Conservation (phyloP, 2,329 filamentous ascomycete genomes). For the Penicillium hordei region DNA sequence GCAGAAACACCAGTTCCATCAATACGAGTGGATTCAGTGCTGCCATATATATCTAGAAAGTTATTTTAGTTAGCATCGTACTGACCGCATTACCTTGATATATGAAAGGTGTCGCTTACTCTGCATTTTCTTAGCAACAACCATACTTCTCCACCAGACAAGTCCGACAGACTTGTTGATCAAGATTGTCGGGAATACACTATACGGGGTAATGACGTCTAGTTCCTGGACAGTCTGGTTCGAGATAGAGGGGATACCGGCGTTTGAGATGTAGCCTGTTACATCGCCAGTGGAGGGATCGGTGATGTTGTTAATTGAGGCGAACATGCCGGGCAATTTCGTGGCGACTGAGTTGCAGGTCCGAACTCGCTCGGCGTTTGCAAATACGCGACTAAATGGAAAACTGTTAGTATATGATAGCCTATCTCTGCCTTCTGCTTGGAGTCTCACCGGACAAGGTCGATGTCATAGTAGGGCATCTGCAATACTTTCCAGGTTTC, state of each 20-base stretch:
- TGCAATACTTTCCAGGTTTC: conserved; percentile 48
- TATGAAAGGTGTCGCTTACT: conserved; percentile 28
- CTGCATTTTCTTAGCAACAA: conserved; percentile 47
- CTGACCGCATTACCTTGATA: neutral
- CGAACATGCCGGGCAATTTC: conserved; percentile 43
- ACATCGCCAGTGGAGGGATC: conserved; percentile 39
- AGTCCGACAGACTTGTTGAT: conserved; percentile 42
- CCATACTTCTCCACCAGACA: conserved; percentile 49
- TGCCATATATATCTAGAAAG: conserved; percentile 37
- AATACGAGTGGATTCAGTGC: conserved; percentile 43
- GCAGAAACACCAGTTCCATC: conserved; percentile 44
- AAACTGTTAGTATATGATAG: neutral
- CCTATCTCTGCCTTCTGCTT: neutral
- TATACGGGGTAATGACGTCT: conserved; percentile 46
- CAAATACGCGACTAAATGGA: conserved; percentile 35
- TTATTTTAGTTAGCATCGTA: neutral
- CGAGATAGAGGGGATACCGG: conserved; percentile 44
- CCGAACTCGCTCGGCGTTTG: conserved; percentile 44
- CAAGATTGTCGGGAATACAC: conserved; percentile 41
- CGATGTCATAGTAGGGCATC: conserved; percentile 46
- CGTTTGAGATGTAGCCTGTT: conserved; percentile 44
- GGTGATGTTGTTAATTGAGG: conserved; percentile 47
- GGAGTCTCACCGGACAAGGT: conserved; percentile 37
- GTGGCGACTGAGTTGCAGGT: conserved; percentile 46
- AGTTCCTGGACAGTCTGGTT: conserved; percentile 44